phyloP scores from a whole-genome alignment of 345 rosid genomes.

The Microcos paniculata region DNA sequence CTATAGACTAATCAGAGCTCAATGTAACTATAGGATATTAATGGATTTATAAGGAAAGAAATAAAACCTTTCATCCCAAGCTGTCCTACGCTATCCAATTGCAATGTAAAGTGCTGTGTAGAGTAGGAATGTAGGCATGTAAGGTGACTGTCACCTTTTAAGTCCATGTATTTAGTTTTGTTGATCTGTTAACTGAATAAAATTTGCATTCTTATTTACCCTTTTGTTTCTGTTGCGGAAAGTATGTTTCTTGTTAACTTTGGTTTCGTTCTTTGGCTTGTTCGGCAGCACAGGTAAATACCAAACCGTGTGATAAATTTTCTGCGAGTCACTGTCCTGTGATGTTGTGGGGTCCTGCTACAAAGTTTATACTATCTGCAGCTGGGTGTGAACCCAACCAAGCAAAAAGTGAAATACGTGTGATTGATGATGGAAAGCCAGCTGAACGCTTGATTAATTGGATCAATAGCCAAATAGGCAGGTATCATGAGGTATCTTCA shows the following conservation, averaged over 20 bases:
- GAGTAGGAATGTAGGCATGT: neutral
- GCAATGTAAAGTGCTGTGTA: neutral
- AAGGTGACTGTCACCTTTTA: neutral
- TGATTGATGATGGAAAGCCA: slow-evolving; percentile 71
- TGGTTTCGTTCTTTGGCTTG: slow-evolving; percentile 31
- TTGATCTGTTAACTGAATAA: neutral
- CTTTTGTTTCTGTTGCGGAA: neutral
- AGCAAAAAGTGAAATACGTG: slow-evolving; percentile 51
- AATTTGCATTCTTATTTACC: slow-evolving; percentile 9
- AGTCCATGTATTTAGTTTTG: neutral
- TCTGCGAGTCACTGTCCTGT: slow-evolving; percentile 85
- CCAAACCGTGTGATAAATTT: slow-evolving; percentile 78
- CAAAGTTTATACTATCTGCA: slow-evolving; percentile 55
- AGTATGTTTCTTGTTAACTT: slow-evolving; percentile 27
- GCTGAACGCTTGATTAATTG: slow-evolving; percentile 80
- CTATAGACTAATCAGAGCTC: too few species aligned
- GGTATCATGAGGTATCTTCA: slow-evolving; percentile 44
- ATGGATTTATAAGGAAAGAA: too few species aligned
- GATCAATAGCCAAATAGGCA: slow-evolving; percentile 85
- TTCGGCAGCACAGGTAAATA: slow-evolving; percentile 91
- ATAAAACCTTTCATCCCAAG: too few species aligned
- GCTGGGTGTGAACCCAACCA: slow-evolving; percentile 60
- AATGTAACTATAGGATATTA: too few species aligned
- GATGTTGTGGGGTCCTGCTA: slow-evolving; percentile 85
- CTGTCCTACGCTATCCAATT: too few species aligned